Evolutionary conservation across 148 eudicot species (phyloP).

Genomic region (Rhododendron ferrugineum): DNA sequence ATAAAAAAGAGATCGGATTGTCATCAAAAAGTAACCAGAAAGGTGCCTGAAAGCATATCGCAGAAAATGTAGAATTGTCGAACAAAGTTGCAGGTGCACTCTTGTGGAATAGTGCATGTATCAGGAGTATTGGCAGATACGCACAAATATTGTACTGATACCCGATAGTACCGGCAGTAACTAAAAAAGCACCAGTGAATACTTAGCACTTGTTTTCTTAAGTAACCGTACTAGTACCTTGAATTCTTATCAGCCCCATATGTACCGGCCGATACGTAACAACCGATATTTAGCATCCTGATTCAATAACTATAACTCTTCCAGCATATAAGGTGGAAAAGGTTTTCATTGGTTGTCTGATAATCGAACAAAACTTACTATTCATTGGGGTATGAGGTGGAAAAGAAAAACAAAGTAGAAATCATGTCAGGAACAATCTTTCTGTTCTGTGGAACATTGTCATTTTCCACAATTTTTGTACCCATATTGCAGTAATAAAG

Average conservation of each 20-base stretch:
- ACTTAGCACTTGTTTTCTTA: neutral
- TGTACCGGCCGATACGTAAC: neutral
- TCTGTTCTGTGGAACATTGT: no score
- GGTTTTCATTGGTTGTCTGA: neutral
- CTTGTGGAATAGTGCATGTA: neutral
- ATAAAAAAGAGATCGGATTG: neutral
- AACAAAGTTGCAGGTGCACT: neutral
- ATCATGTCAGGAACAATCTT: neutral
- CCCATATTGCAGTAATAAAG: neutral
- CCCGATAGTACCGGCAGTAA: neutral
- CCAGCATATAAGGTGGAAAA: neutral
- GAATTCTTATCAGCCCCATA: neutral
- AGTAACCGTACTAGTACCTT: neutral
- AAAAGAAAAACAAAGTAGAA: neutral
- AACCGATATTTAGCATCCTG: neutral
- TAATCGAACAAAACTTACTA: neutral
- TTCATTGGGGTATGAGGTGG: neutral
- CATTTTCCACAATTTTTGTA: neutral
- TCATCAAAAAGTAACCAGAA: neutral
- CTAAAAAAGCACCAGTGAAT: neutral
- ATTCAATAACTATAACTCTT: neutral
- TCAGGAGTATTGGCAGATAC: neutral
- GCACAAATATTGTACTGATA: neutral
- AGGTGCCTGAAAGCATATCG: neutral
- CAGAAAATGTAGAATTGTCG: neutral